A percentile compares a stretch with the other conserved stretches of the same genome.
These are phyloP conservation scores for Cicer judaicum DNA, from an alignment of 306 rosid species.

Conservation along the genomic window DNA sequence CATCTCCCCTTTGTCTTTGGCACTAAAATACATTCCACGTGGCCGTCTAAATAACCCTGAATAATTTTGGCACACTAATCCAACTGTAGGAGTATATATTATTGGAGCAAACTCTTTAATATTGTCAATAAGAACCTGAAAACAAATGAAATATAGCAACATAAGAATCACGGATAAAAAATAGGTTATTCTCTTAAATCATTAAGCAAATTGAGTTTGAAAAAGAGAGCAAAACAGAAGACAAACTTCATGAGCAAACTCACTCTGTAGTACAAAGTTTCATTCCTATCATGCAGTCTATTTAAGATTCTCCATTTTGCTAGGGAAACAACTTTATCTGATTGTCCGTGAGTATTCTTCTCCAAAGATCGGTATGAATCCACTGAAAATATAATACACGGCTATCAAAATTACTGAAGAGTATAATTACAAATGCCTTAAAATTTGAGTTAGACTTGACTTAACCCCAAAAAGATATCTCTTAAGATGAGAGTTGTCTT, in stretches of 20 bases:
- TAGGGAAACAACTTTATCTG: constrained; percentile 69
- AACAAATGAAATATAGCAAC: constrained; percentile 34
- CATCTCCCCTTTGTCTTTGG: constrained; percentile 99
- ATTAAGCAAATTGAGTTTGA: constrained; percentile 15
- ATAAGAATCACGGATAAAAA: constrained; percentile 39
- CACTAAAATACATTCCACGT: constrained; percentile 99
- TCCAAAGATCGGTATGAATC: constrained; percentile 90
- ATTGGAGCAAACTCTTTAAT: constrained; percentile 91
- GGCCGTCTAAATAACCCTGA: constrained; percentile 97
- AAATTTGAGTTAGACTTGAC: not conserved
- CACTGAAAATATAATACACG: constrained; percentile 55
- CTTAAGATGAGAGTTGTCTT: not conserved
- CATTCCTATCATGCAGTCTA: constrained; percentile 96
- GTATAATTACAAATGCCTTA: constrained; percentile 10
- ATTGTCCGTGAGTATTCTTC: constrained; percentile 84
- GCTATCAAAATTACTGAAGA: constrained; percentile 16
- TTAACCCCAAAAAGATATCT: not conserved
- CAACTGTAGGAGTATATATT: constrained; percentile 98
- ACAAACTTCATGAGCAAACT: constrained; percentile 47
- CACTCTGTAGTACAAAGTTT: constrained; percentile 93
- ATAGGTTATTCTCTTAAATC: constrained; percentile 27
- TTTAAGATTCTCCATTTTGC: constrained; percentile 99
- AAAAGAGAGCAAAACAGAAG: not conserved
- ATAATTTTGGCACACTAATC: constrained; percentile 95
- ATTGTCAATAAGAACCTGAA: constrained; percentile 92